Base-by-base conservation (phyloP, 1,284 basidiomycete species). In the Cryptococcus jaspeensis region DNA sequence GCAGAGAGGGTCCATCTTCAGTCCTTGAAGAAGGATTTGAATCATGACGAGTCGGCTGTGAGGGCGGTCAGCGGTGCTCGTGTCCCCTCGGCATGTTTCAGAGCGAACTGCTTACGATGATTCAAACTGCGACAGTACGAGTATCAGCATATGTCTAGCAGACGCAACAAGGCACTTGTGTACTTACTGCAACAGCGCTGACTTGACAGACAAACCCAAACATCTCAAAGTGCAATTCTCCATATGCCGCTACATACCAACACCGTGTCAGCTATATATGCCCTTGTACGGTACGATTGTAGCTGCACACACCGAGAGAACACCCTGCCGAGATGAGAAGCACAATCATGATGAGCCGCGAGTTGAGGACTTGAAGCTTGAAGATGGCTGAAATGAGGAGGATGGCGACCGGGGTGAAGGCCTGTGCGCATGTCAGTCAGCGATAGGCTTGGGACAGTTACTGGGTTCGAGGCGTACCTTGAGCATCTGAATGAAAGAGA, bases 401-500 rank as follows among this genome's bases (percentile, higher is more conserved):
- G 66, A 97, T 95, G 0, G 92, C 89, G 12, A 97, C 94, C 0
- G 94, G 92, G 1, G 84, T 90, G 79, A 97, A 97, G 8, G 94
- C 93, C 88, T 92, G 69, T 5, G 32, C 42, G 13, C 23, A 46
- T 13, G 45, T 22, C 11, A 38, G 41, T 35, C 22, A 52, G 37
- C 5, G 23, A 38, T 40, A 7, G 32, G 18, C 32, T 2, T 7
- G 7, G 9, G 15, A 9, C 25, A 43, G 22, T 9, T 5, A n/a
- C 12, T 13, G 18, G 2, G 50, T 52, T 43, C 18, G 18, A 41
- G 16, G 52, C 67, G 45, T 56, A 88, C 90, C 84, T 96, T 96
- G 78, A 96, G 87, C 94, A 98, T 98, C 76, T 99, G 95, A 64
- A 98, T 98, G 78, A 95, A 98, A 0, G 92, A 87, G 11, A 98